These are phyloP conservation scores for Trifolium subterraneum DNA, from an alignment of 306 rosid species.

Conservation along the genomic window DNA sequence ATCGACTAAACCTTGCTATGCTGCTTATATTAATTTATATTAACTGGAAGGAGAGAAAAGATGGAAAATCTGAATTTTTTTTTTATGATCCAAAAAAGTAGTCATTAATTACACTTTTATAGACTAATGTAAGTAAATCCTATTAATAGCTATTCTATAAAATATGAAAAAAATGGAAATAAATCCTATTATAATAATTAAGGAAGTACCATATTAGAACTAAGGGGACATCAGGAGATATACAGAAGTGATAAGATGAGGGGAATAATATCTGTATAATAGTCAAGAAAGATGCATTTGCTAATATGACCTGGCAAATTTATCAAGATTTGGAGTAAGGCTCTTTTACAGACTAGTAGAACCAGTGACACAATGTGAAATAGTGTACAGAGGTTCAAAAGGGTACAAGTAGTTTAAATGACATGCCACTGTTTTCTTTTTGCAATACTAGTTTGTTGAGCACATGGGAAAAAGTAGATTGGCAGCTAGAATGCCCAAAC, in stretches of 20 bases:
- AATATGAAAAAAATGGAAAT: constrained; percentile 7
- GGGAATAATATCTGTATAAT: not conserved
- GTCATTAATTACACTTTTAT: constrained; percentile 7
- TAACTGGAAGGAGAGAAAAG: constrained; percentile 1
- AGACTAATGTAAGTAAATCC: not conserved
- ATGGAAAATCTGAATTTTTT: not conserved
- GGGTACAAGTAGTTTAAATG: not conserved
- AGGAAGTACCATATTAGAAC: not conserved
- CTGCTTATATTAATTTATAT: not conserved
- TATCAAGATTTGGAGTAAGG: not conserved
- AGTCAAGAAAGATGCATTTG: constrained; percentile 2
- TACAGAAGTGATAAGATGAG: not conserved
- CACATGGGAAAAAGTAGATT: not conserved
- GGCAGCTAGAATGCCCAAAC: not conserved
- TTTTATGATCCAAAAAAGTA: not conserved
- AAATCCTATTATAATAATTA: not conserved
- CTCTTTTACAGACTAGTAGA: not conserved
- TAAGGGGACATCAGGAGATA: not conserved
- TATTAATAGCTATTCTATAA: constrained; percentile 6
- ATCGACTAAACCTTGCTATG: not conserved
- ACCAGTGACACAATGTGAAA: not conserved
- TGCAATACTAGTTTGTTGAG: not conserved
- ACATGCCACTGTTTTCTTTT: not conserved
- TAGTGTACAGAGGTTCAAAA: not conserved
- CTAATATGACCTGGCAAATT: not conserved